Conservation (phyloP, 2,329 filamentous ascomycete genomes). For the Epichloe festucae region DNA sequence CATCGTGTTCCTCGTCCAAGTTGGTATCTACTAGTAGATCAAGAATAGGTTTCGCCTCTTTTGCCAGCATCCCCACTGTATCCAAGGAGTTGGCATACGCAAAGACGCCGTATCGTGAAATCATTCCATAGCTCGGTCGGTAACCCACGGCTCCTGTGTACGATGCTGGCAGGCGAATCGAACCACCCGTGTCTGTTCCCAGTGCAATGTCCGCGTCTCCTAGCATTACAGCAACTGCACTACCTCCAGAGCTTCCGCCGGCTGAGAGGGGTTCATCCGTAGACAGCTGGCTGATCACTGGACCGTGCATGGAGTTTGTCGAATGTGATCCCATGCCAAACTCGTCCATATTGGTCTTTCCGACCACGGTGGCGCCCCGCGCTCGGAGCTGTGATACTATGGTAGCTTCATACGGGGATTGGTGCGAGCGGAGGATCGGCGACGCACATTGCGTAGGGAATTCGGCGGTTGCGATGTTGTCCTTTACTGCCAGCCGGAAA, state of each 20-base stretch:
- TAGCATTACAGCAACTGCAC: conserved; percentile 67
- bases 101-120: conserved; percentile 77
- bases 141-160: conserved; percentile 77
- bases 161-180: conserved; percentile 73
- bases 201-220: conserved; percentile 50
- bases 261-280: conserved; percentile 41
- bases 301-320: conserved; percentile 52
- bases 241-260: conserved; percentile 87
- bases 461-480: conserved; percentile 57
- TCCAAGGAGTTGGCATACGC: conserved; percentile 89
- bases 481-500: conserved; percentile 53
- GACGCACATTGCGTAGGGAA: conserved; percentile 78
- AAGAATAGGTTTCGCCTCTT: conserved; percentile 36
- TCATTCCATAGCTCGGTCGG: conserved; percentile 81
- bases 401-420: conserved; percentile 70
- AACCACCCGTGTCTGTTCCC: conserved; percentile 89
- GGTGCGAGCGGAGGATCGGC: conserved; percentile 54
- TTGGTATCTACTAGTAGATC: conserved; percentile 37
- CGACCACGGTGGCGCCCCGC: conserved; percentile 50
- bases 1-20: conserved; percentile 45
- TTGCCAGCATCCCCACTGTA: conserved; percentile 68
- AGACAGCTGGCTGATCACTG: conserved; percentile 41
- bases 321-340: conserved; percentile 93
- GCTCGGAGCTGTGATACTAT: conserved; percentile 56
- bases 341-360: conserved; percentile 90